These are phyloP conservation scores for Protomyces inundatus DNA, from an alignment of 1,139 yeast genomes.

Conservation along the genomic window DNA sequence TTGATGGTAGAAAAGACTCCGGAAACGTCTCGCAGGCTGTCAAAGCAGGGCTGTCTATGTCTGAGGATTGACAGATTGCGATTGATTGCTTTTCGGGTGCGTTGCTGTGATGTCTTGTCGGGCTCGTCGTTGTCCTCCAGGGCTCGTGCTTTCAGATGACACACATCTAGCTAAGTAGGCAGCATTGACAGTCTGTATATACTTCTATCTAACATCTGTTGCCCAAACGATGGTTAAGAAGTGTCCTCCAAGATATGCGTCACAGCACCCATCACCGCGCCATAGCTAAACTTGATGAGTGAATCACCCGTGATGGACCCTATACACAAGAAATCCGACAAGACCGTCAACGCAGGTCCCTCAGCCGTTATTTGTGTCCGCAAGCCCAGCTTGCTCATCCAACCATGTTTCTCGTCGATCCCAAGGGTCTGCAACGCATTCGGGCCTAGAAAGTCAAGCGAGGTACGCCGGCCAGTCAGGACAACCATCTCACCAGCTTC, in stretches of 20 bases:
- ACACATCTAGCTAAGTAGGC: no score
- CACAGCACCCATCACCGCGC: slow-evolving; percentile 18
- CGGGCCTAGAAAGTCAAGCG: slow-evolving; percentile 27
- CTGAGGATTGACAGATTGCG: no score
- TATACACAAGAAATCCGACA: slow-evolving; percentile 10
- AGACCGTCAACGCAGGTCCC: slow-evolving; percentile 13
- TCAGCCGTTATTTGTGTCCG: slow-evolving; percentile 6
- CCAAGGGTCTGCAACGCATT: neutral
- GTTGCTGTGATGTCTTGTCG: no score
- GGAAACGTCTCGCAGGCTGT: no score
- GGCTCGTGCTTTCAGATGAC: no score
- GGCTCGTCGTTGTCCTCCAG: no score
- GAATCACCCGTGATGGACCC: slow-evolving; percentile 25
- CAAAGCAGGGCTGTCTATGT: no score
- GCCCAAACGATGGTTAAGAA: no score
- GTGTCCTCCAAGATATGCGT: neutral
- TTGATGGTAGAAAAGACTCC: no score
- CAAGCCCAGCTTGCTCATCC: slow-evolving; percentile 19
- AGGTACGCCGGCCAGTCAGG: slow-evolving; percentile 28
- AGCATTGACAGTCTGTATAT: no score
- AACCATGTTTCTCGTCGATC: slow-evolving; percentile 2
- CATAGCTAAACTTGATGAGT: slow-evolving; percentile 20
- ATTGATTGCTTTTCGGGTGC: no score
- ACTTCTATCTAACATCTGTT: no score
- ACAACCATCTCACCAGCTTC: slow-evolving; percentile 31